A percentile compares a stretch with the other conserved stretches of the same genome.
These are phyloP conservation scores for Cupressus sempervirens DNA, from an alignment of 75 land plant species.

Conservation along the genomic window DNA sequence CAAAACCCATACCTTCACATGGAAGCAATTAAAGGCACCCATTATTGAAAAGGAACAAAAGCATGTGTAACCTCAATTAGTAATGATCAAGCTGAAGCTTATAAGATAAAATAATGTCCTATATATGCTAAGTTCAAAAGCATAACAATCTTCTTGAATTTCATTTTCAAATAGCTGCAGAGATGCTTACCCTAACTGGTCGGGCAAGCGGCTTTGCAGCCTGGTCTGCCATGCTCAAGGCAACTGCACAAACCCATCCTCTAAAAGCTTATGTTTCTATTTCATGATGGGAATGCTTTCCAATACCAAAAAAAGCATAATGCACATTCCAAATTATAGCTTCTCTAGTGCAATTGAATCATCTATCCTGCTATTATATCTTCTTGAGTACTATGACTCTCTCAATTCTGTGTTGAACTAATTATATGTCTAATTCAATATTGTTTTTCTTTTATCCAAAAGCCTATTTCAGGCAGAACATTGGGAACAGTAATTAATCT, in stretches of 20 bases:
- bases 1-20: constrained; percentile 79
- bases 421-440: background rate
- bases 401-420: background rate
- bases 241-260: constrained; percentile 55
- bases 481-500: background rate
- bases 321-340: background rate
- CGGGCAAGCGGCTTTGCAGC: constrained; percentile 97
- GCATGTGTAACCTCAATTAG: background rate
- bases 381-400: background rate
- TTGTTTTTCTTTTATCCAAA: background rate
- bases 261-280: background rate
- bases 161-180: background rate
- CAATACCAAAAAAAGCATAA: background rate
- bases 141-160: background rate
- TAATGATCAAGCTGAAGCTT: background rate
- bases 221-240: constrained; percentile 97
- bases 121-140: background rate
- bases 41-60: background rate
- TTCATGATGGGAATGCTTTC: background rate
- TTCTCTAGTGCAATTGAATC: background rate
- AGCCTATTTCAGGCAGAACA: background rate
- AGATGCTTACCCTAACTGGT: constrained; percentile 73
- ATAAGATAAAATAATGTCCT: background rate
- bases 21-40: constrained; percentile 5
- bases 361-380: background rate